Conservation (phyloP, 345 rosid genomes). For the Populus nigra region DNA sequence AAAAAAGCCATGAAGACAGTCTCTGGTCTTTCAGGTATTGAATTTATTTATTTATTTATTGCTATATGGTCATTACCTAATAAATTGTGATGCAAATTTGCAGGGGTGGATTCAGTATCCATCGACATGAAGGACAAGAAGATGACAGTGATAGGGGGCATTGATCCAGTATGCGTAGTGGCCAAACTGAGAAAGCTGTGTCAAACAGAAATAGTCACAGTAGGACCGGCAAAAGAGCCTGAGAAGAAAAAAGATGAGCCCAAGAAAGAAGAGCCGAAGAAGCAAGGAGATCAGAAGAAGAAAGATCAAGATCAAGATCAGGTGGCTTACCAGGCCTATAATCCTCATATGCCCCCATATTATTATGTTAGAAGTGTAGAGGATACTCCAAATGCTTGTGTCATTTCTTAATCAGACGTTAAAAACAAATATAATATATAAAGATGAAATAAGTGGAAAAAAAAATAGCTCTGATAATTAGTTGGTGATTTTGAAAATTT, state of each 20-base stretch:
- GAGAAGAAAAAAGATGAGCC: conserved; percentile 58
- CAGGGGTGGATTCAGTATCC: conserved; percentile 52
- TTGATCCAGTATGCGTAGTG: conserved; percentile 43
- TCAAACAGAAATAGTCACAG: conserved; percentile 43
- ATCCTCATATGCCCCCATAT: too few species aligned
- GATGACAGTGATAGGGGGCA: conserved; percentile 52
- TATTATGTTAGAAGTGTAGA: too few species aligned
- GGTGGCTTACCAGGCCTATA: too few species aligned
- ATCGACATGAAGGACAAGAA: conserved; percentile 62
- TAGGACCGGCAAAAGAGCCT: conserved; percentile 59
- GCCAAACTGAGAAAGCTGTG: conserved; percentile 55
- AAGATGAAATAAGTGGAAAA: too few species aligned
- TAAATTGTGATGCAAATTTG: background rate
- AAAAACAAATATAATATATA: too few species aligned
- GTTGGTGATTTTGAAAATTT: too few species aligned
- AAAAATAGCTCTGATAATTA: too few species aligned
- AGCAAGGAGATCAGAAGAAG: conserved; percentile 3
- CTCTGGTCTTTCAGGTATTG: conserved; percentile 21
- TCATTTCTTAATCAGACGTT: conserved; percentile 29
- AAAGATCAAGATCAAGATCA: too few species aligned
- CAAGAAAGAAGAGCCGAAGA: conserved; percentile 34
- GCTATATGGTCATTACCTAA: background rate
- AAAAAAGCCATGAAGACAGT: too few species aligned
- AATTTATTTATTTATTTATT: too few species aligned
- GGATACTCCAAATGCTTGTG: conserved; percentile 14